phyloP scores from a whole-genome alignment of 202 grass and related monocot species.

The Panicum hallii region DNA sequence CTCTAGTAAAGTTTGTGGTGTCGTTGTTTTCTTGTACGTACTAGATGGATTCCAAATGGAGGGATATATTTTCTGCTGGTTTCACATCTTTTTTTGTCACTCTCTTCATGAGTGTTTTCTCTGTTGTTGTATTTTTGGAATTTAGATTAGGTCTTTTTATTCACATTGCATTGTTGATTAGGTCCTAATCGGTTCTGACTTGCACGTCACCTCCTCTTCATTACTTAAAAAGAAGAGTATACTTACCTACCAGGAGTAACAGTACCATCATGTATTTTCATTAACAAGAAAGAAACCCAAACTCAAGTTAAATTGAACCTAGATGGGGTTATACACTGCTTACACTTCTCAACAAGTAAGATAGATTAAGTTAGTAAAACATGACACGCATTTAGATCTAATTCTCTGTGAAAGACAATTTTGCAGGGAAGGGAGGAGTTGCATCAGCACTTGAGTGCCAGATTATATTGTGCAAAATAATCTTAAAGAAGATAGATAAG shows the following conservation, averaged over 20 bases:
- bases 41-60: background rate
- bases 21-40: background rate
- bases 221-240: background rate
- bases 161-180: too few species aligned
- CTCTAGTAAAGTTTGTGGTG: background rate
- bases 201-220: too few species aligned
- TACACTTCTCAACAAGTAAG: background rate
- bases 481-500: slow-evolving; percentile 25
- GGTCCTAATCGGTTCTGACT: background rate
- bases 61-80: background rate
- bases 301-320: background rate
- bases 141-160: background rate
- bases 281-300: background rate
- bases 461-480: background rate
- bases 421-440: background rate
- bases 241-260: background rate
- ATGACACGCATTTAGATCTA: background rate
- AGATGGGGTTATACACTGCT: background rate
- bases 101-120: background rate
- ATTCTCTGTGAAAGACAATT: background rate
- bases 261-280: background rate
- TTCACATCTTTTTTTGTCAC: background rate
- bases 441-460: background rate
- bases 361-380: background rate
- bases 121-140: background rate